Percentiles rank a stretch among this genome's conserved stretches.
Conservation (phyloP, 2,329 filamentous ascomycete genomes). For the Colletotrichum tropicale region DNA sequence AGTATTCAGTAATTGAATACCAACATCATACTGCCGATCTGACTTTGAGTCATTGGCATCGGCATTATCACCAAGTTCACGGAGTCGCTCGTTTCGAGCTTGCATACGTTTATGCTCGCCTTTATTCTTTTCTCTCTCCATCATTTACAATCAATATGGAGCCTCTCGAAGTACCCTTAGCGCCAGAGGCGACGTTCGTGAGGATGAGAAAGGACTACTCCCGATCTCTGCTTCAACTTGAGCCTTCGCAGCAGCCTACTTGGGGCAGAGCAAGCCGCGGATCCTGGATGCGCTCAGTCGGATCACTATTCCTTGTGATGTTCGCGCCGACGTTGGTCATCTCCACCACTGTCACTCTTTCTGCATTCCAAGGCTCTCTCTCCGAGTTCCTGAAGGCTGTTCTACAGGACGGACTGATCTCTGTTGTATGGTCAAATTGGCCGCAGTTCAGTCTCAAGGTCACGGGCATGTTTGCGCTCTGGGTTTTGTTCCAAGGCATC, state of each 20-base stretch:
- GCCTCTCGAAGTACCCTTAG: neutral
- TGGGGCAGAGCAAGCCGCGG: neutral
- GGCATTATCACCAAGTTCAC: neutral
- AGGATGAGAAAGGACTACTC: neutral
- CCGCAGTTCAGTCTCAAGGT: neutral
- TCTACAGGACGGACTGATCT: neutral
- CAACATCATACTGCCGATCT: neutral
- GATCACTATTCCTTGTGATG: neutral
- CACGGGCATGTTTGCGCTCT: neutral
- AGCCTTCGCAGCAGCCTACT: neutral
- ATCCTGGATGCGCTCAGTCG: neutral
- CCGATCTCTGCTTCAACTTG: neutral
- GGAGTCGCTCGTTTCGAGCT: neutral
- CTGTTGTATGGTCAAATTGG: neutral
- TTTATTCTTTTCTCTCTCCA: neutral
- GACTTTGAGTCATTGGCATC: neutral
- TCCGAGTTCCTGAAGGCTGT: neutral
- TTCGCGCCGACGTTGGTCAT: neutral
- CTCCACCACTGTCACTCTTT: neutral
- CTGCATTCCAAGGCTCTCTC: neutral
- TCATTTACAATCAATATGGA: neutral
- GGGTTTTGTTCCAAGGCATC: conserved; percentile 14
- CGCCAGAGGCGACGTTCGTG: neutral
- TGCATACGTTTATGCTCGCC: neutral
- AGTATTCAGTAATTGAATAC: neutral